phyloP scores from a whole-genome alignment of 805 yeast species.

The Teunomyces tritomae region DNA sequence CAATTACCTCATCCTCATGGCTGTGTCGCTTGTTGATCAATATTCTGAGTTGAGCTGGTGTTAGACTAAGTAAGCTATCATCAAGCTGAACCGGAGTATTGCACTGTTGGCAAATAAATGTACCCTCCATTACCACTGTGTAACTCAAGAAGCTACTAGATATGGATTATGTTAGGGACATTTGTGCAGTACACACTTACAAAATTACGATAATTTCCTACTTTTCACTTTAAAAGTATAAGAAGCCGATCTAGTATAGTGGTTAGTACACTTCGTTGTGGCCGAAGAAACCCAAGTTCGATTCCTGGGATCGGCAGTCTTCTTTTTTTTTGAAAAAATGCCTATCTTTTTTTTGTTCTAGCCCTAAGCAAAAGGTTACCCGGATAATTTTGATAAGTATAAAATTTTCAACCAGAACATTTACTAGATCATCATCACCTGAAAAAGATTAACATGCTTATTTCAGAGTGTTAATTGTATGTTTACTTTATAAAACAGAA shows the following conservation, averaged over 20 bases:
- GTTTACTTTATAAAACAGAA: constrained; percentile 7
- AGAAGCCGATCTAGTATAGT: constrained; percentile 47
- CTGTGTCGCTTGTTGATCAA: constrained; percentile 40
- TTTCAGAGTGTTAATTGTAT: background rate
- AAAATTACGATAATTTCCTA: background rate
- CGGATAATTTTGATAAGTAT: background rate
- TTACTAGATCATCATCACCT: background rate
- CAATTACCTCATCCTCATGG: constrained; percentile 13
- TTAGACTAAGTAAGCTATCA: constrained; percentile 44
- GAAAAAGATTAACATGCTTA: background rate
- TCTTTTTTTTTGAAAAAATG: constrained; percentile 13
- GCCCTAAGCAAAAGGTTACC: constrained; percentile 1
- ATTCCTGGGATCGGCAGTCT: constrained; percentile 49
- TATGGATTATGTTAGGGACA: background rate
- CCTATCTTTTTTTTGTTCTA: constrained; percentile 6
- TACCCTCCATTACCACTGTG: constrained; percentile 5
- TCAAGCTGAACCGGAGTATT: constrained; percentile 56
- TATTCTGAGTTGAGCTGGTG: constrained; percentile 54
- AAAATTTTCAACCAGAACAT: background rate
- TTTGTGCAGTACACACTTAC: background rate
- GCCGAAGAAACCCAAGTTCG: constrained; percentile 52
- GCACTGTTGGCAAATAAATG: constrained; percentile 57
- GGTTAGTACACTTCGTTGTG: constrained; percentile 51
- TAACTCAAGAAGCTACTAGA: background rate
- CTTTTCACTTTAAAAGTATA: background rate